These are phyloP conservation scores for Gossypium turneri DNA, from an alignment of 345 rosid species.

Conservation along the genomic window DNA sequence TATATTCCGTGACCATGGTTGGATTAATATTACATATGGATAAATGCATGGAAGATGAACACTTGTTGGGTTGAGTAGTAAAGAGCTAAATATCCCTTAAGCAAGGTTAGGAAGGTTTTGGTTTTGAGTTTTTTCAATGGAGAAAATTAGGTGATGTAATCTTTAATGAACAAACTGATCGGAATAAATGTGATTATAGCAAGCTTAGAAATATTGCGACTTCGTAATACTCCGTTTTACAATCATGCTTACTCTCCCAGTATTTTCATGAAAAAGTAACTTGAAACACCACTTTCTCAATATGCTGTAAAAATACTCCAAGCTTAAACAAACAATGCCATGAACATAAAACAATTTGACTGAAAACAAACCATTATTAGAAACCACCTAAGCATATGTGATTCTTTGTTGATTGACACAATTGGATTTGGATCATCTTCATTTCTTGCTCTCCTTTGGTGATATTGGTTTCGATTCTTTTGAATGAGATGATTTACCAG, in stretches of 20 bases:
- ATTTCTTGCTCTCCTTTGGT: conserved; percentile 31
- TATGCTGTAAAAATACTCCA: conserved; percentile 12
- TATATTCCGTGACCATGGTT: neutral
- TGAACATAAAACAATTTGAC: neutral
- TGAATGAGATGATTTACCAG: conserved; percentile 65
- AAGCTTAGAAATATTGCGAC: neutral
- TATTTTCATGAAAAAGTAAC: neutral
- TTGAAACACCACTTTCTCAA: neutral
- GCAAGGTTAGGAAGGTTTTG: no score
- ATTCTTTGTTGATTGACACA: neutral
- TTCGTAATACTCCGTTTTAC: neutral
- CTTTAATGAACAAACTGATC: neutral
- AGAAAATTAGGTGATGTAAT: no score
- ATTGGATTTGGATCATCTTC: neutral
- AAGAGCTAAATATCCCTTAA: no score
- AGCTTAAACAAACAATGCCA: conserved; percentile 11
- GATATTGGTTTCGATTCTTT: conserved; percentile 40
- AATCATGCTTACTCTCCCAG: neutral
- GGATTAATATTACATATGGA: neutral
- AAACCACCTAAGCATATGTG: neutral
- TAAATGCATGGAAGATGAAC: neutral
- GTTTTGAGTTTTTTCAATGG: no score
- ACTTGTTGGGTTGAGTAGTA: no score
- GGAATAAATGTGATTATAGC: neutral
- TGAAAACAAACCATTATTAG: neutral